phyloP scores from a whole-genome alignment of 140 eudicot genomes.

The Ambrosia hybrid region DNA sequence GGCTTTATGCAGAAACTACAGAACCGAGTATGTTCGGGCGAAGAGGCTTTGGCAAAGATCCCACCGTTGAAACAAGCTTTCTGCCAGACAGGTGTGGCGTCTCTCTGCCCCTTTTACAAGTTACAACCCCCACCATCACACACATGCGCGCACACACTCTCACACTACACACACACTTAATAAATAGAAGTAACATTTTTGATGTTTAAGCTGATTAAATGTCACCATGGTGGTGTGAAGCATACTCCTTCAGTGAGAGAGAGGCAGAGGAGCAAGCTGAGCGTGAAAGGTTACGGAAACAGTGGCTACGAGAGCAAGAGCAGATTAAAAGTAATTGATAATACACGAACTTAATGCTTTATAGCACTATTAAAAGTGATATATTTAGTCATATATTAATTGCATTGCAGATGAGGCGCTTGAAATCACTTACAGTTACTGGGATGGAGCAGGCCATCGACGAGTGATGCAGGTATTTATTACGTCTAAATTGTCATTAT shows the following conservation, averaged over 20 bases:
- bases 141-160: not conserved
- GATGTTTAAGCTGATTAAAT: constrained; percentile 37
- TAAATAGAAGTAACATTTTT: too few relatives aligned
- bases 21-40: constrained; percentile 47
- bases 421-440: constrained; percentile 94
- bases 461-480: constrained; percentile 73
- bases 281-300: constrained; percentile 89
- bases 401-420: constrained; percentile 82
- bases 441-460: constrained; percentile 99
- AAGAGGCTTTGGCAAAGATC: constrained; percentile 85
- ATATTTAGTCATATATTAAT: not conserved
- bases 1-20: constrained; percentile 46
- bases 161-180: not conserved
- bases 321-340: constrained; percentile 69
- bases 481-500: not conserved
- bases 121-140: not conserved
- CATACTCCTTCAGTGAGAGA: constrained; percentile 89
- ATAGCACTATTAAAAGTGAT: not conserved
- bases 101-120: constrained; percentile 24
- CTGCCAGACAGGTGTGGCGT: constrained; percentile 85
- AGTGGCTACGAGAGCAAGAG: constrained; percentile 85
- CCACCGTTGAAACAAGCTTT: constrained; percentile 94
- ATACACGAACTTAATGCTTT: constrained; percentile 4
- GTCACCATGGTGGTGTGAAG: constrained; percentile 60
- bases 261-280: constrained; percentile 99